Percentiles rank a stretch among this genome's conserved stretches.
phyloP scores from a whole-genome alignment of 176 grass and related monocot genomes.

The Dactylis glomerata region DNA sequence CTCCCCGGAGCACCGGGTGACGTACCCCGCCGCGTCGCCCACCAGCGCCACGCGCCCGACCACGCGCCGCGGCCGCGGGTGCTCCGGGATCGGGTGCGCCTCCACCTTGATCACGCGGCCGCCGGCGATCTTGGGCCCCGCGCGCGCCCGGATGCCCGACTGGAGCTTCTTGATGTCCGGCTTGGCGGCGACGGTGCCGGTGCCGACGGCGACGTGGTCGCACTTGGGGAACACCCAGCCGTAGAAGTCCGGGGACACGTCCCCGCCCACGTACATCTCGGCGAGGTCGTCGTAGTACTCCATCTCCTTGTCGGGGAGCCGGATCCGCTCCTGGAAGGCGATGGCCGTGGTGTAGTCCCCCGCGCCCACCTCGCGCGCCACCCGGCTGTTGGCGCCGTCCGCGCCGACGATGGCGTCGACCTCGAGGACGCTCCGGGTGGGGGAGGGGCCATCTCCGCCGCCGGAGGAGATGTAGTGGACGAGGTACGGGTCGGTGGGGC shows the following conservation, averaged over 20 bases:
- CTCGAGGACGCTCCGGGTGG: slow-evolving; percentile 39
- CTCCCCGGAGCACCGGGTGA: slow-evolving; percentile 82
- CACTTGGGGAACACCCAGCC: slow-evolving; percentile 97
- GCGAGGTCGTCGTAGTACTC: slow-evolving; percentile 81
- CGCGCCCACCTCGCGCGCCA: slow-evolving; percentile 63
- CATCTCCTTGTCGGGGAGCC: slow-evolving; percentile 67
- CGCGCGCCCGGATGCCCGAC: slow-evolving; percentile 56
- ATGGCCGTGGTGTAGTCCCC: slow-evolving; percentile 92
- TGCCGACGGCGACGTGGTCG: slow-evolving; percentile 95
- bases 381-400: slow-evolving; percentile 90
- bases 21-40: slow-evolving; percentile 90
- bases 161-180: slow-evolving; percentile 70
- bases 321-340: slow-evolving; percentile 96
- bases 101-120: slow-evolving; percentile 70
- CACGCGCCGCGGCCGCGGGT: slow-evolving; percentile 81
- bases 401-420: slow-evolving; percentile 82
- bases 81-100: slow-evolving; percentile 92
- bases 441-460: background rate
- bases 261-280: slow-evolving; percentile 90
- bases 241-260: slow-evolving; percentile 96
- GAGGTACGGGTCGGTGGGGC: slow-evolving; percentile 52
- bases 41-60: slow-evolving; percentile 78
- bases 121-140: slow-evolving; percentile 60
- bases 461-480: slow-evolving; percentile 61
- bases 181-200: slow-evolving; percentile 70